Percentiles rank a stretch among this genome's conserved stretches.
These are phyloP conservation scores for Lactuca saligna DNA, from an alignment of 129 eudicot species.

Conservation along the genomic window DNA sequence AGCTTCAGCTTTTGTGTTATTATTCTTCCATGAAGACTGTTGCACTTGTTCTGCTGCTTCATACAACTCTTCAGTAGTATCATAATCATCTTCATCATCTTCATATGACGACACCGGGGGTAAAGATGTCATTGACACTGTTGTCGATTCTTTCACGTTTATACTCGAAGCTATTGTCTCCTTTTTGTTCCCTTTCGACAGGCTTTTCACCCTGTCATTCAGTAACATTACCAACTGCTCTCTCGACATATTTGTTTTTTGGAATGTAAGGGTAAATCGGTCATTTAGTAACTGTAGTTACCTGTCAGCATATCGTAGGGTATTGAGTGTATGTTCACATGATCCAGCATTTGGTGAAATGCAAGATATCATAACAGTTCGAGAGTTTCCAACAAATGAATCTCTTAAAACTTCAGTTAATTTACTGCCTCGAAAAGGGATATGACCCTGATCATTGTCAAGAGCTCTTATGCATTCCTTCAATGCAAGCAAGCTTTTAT, in stretches of 20 bases:
- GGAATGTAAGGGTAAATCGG: too few relatives aligned
- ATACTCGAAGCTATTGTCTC: slow-evolving; percentile 37
- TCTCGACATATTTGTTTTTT: too few relatives aligned
- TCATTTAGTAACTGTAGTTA: slow-evolving; percentile 14
- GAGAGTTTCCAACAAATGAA: slow-evolving; percentile 93
- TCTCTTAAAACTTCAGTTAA: slow-evolving; percentile 96
- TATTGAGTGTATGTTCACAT: slow-evolving; percentile 96
- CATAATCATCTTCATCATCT: slow-evolving; percentile 82
- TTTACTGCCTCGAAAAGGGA: slow-evolving; percentile 98
- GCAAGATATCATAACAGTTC: slow-evolving; percentile 96
- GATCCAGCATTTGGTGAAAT: slow-evolving; percentile 96
- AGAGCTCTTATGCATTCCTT: slow-evolving; percentile 99
- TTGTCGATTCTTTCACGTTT: slow-evolving; percentile 64
- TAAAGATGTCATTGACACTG: slow-evolving; percentile 54
- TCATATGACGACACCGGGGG: slow-evolving; percentile 60
- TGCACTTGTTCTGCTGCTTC: slow-evolving; percentile 46
- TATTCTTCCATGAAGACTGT: slow-evolving; percentile 62
- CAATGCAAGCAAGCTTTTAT: slow-evolving; percentile 93
- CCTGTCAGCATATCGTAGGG: slow-evolving; percentile 97
- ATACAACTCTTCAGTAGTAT: slow-evolving; percentile 65
- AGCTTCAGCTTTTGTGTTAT: slow-evolving; percentile 47
- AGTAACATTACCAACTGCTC: not conserved
- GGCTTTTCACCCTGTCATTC: slow-evolving; percentile 79
- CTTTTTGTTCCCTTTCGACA: slow-evolving; percentile 87
- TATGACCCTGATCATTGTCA: slow-evolving; percentile 95